A percentile compares a stretch with the other conserved stretches of the same genome.
These are phyloP conservation scores for Biscogniauxia marginata DNA, from an alignment of 2,329 filamentous ascomycete species.

Conservation along the genomic window DNA sequence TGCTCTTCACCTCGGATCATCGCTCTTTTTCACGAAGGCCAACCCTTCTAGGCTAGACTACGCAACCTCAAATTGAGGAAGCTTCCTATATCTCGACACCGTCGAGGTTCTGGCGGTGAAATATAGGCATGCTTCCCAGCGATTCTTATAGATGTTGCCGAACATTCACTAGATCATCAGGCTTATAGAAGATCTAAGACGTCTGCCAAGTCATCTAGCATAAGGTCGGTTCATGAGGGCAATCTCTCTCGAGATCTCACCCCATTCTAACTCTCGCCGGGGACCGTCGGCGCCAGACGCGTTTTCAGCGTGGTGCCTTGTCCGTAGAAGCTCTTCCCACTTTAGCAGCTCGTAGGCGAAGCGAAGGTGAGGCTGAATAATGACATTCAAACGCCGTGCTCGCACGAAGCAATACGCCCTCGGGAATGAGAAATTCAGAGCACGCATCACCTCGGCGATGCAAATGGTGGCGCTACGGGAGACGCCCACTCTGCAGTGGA, in stretches of 20 bases:
- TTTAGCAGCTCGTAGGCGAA: slow-evolving; percentile 95
- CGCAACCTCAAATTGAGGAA: neutral
- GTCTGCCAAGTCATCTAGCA: slow-evolving; percentile 55
- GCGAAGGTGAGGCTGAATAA: slow-evolving; percentile 93
- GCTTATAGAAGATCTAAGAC: neutral
- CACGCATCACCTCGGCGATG: slow-evolving; percentile 96
- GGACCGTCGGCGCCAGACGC: slow-evolving; percentile 36
- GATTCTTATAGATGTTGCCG: neutral
- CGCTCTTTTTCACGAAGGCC: neutral
- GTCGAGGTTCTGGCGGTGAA: too few species aligned
- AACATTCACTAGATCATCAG: neutral
- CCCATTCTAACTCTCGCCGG: slow-evolving; percentile 87
- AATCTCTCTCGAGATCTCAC: slow-evolving; percentile 82
- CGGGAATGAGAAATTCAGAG: slow-evolving; percentile 77
- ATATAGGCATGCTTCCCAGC: too few species aligned
- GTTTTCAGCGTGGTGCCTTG: slow-evolving; percentile 47
- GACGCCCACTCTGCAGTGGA: slow-evolving; percentile 95
- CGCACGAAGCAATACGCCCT: slow-evolving; percentile 95
- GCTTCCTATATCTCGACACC: neutral
- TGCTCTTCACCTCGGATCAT: neutral
- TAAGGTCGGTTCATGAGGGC: slow-evolving; percentile 96
- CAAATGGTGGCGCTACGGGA: slow-evolving; percentile 95
- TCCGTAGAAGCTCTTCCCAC: slow-evolving; percentile 81
- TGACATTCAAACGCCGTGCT: slow-evolving; percentile 89
- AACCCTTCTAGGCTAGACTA: neutral